These are phyloP conservation scores for Phylloporus scabripes DNA, from an alignment of 768 basidiomycete genomes.

Conservation along the genomic window DNA sequence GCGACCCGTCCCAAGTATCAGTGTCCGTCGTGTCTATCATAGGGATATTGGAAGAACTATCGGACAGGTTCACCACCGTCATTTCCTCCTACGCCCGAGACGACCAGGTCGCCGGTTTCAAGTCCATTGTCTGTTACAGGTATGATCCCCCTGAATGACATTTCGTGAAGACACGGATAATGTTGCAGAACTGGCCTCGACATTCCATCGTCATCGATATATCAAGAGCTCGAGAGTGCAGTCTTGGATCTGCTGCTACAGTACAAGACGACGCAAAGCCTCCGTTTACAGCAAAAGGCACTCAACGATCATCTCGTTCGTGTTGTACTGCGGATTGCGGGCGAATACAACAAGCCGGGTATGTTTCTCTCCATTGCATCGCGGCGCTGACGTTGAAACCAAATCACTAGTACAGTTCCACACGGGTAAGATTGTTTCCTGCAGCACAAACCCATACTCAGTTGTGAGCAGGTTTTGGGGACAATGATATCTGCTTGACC, in stretches of 20 bases:
- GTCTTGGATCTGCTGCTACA: conserved; percentile 31
- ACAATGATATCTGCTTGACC: conserved; percentile 58
- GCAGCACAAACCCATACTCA: background rate
- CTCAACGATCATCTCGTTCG: conserved; percentile 67
- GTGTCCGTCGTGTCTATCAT: conserved; percentile 11
- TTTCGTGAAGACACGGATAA: background rate
- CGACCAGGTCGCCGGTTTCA: conserved; percentile 57
- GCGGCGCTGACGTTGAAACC: background rate
- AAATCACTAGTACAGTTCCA: conserved; percentile 68
- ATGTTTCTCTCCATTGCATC: conserved; percentile 5
- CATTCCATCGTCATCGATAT: conserved; percentile 32
- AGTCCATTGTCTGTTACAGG: conserved; percentile 70
- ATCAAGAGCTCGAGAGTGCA: conserved; percentile 27
- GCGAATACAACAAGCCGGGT: conserved; percentile 56
- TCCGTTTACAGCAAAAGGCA: conserved; percentile 55
- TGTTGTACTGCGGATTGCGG: conserved; percentile 48
- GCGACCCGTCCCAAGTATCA: conserved; percentile 4
- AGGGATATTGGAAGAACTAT: conserved; percentile 27
- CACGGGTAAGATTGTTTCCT: conserved; percentile 37
- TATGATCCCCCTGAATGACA: background rate
- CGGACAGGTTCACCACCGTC: conserved; percentile 28
- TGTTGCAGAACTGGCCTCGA: conserved; percentile 55
- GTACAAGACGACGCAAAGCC: conserved; percentile 32
- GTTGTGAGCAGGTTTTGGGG: conserved; percentile 48
- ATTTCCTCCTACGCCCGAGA: conserved; percentile 40